Evolutionary conservation across 768 basidiomycete genomes (phyloP), one percentile per base, ranked within the genome.

Genomic region (Coprinellus micaceus): DNA sequence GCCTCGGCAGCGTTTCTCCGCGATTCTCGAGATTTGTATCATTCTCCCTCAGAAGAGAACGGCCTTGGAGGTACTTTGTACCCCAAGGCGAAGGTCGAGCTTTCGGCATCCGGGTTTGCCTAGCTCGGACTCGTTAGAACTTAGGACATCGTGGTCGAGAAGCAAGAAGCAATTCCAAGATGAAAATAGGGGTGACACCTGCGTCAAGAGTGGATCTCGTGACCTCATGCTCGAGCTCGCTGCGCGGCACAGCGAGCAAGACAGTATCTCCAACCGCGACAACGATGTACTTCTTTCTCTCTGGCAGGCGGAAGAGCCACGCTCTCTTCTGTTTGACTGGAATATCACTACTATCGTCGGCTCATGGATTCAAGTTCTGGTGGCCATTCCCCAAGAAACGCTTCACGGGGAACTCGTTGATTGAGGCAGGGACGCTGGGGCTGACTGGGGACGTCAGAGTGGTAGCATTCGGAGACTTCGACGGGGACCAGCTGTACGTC

Each of bases 381-480:
- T 96, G 94, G 94, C 94, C 94, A 0, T 94, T 94, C 71, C 78
- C 85, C 41, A 80, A 85, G n/a, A 92, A 94, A 67, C 79, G 91
- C 39, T 96, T 93, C 73, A 83, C 79, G 10, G 83, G 85, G 52
- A 95, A 94, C 64, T 80, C 88, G 0, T 78, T 98, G 51, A 75
- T 97, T 49, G 77, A 83, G 58, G 87, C 93, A 2, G 95, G 94
- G 7, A 73, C 85, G 1, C 75, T 95, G 69, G 95, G 94, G 2
- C 71, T 98, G 29, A 79, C 80, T 46, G 79, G 77, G n/a, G 80
- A 83, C 52, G 85, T 83, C 25, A 79, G 89, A 51, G 80, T 97
- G 19, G 79, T 92, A 58, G 95, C 94, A 7, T 91, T 92, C 63
- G 97, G 94, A 29, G 96, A 99, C 74, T 96, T 95, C 70, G 85